A percentile compares a stretch with the other conserved stretches of the same genome.
These are phyloP conservation scores for Amauroascus niger DNA, from an alignment of 2,329 filamentous ascomycete genomes.

Conservation along the genomic window DNA sequence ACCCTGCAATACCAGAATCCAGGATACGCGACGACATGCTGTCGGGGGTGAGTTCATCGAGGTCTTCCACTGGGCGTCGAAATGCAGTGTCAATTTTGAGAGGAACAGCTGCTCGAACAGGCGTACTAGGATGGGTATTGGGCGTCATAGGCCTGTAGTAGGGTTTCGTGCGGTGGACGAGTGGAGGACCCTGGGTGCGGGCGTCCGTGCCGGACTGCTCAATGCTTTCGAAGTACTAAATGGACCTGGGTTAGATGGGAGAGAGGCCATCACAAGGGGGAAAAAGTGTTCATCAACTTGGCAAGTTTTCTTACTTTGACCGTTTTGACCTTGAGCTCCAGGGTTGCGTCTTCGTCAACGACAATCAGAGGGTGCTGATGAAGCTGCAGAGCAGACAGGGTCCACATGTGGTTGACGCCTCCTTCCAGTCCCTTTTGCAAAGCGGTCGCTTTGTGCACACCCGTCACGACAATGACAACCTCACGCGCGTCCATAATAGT, in stretches of 20 bases:
- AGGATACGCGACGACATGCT: slow-evolving; percentile 42
- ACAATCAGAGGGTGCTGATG: slow-evolving; percentile 75
- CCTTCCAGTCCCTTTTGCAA: slow-evolving; percentile 72
- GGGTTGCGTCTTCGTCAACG: slow-evolving; percentile 68
- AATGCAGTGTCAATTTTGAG: slow-evolving; percentile 37
- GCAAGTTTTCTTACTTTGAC: slow-evolving; percentile 44
- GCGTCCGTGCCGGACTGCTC: slow-evolving; percentile 51
- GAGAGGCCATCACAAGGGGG: neutral
- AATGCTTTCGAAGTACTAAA: slow-evolving; percentile 60
- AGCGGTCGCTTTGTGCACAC: slow-evolving; percentile 69
- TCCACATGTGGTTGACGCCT: slow-evolving; percentile 86
- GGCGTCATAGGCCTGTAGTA: slow-evolving; percentile 22
- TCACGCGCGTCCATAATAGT: slow-evolving; percentile 73
- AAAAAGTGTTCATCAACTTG: too few relatives aligned
- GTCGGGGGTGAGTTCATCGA: slow-evolving; percentile 39
- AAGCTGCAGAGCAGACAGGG: slow-evolving; percentile 67
- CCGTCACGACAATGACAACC: slow-evolving; percentile 72
- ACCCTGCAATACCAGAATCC: slow-evolving; percentile 37
- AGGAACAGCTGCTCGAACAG: slow-evolving; percentile 24
- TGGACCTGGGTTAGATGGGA: neutral
- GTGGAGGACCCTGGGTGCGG: slow-evolving; percentile 35
- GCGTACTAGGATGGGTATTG: slow-evolving; percentile 24
- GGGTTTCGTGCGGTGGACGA: slow-evolving; percentile 33
- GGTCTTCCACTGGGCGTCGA: slow-evolving; percentile 31
- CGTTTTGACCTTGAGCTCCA: slow-evolving; percentile 64